Conservation (phyloP, 2,329 filamentous ascomycete species). For the Ophiostoma ips region DNA sequence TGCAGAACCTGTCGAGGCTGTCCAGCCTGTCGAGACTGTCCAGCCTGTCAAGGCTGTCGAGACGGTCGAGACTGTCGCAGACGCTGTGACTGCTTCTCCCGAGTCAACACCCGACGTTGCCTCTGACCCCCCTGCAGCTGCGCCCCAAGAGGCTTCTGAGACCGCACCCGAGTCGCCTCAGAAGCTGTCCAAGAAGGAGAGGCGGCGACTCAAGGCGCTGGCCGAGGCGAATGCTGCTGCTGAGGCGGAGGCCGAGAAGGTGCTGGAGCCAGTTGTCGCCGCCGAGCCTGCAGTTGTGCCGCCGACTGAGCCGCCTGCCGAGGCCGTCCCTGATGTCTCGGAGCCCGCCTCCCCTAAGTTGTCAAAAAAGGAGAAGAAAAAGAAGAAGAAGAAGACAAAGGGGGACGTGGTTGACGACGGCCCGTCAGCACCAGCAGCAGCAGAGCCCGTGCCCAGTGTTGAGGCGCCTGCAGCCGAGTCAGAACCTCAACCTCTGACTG, state of each 20-base stretch:
- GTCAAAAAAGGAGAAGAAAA: slow-evolving; percentile 6
- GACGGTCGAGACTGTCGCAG: neutral
- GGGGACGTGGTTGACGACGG: neutral
- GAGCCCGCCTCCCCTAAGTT: neutral
- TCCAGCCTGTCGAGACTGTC: neutral
- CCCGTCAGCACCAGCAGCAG: neutral
- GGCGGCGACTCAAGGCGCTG: neutral
- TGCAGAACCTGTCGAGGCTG: neutral
- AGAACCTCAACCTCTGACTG: too few relatives aligned
- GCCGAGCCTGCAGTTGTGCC: neutral
- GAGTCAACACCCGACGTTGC: too few relatives aligned
- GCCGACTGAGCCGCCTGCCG: too few relatives aligned
- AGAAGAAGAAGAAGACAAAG: neutral
- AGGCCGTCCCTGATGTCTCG: neutral
- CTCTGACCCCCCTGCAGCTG: neutral
- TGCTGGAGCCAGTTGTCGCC: neutral
- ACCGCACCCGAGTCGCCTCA: neutral
- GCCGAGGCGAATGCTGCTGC: neutral
- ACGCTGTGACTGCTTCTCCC: too few relatives aligned
- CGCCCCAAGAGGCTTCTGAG: neutral
- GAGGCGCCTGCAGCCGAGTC: neutral
- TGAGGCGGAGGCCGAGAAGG: too few relatives aligned
- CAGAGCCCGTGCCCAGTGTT: neutral
- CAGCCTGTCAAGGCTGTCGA: neutral
- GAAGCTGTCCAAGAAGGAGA: slow-evolving; percentile 2